A percentile compares a stretch with the other conserved stretches of the same genome.
phyloP scores from a whole-genome alignment of 768 basidiomycete genomes.

The Trametes cingulata region DNA sequence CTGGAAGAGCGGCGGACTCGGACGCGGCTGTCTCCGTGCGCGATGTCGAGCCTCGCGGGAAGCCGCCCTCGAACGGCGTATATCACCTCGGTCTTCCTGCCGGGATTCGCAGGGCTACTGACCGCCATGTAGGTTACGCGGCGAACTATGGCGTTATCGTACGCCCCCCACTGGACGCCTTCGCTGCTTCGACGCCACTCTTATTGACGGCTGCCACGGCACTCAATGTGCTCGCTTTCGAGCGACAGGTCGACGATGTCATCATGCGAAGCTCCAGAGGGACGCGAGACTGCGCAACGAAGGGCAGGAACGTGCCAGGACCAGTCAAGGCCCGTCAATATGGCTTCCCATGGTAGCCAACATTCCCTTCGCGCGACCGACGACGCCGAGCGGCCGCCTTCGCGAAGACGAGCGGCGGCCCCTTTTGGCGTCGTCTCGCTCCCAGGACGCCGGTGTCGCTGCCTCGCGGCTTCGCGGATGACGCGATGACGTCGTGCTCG shows the following conservation, averaged over 20 bases:
- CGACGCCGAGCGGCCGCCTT: not conserved
- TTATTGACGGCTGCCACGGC: not conserved
- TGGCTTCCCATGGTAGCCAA: no score
- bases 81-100: not conserved
- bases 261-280: not conserved
- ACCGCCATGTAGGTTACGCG: not conserved
- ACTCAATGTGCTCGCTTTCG: not conserved
- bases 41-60: slow-evolving; percentile 1
- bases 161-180: not conserved
- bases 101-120: not conserved
- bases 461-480: slow-evolving; percentile 1
- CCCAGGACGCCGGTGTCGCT: not conserved
- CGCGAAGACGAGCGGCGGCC: not conserved
- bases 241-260: not conserved
- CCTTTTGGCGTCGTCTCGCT: not conserved
- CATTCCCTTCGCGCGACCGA: no score
- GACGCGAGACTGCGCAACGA: not conserved
- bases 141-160: not conserved
- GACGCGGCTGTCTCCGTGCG: not conserved
- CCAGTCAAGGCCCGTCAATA: no score
- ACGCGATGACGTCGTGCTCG: not conserved
- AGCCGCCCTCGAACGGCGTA: not conserved
- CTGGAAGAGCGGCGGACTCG: not conserved
- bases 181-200: not conserved
- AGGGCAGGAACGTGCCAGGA: not conserved